phyloP scores from a whole-genome alignment of 345 rosid species.

The Syzygium jambos region DNA sequence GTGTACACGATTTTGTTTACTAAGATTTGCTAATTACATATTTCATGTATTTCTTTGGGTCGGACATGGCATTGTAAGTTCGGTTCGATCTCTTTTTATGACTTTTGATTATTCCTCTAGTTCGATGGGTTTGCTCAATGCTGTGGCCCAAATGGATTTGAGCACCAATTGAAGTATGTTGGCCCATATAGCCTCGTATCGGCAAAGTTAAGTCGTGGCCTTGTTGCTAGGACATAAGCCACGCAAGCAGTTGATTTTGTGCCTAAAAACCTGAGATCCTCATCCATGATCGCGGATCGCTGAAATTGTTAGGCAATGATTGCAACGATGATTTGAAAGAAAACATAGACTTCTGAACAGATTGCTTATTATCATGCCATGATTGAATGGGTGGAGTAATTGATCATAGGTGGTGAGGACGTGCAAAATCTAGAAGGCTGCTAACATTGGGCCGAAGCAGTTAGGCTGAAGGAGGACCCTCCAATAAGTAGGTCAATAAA shows the following conservation, averaged over 20 bases:
- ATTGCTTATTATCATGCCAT: neutral
- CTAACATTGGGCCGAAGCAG: neutral
- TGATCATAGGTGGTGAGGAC: neutral
- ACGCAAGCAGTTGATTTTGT: neutral
- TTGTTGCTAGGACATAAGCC: neutral
- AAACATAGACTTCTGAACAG: neutral
- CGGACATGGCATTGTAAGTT: neutral
- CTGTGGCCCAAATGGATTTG: neutral
- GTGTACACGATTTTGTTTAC: neutral
- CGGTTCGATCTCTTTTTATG: neutral
- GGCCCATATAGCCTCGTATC: neutral
- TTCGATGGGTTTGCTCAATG: neutral
- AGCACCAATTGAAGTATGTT: neutral
- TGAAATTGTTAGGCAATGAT: neutral
- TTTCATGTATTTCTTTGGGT: neutral
- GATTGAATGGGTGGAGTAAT: neutral
- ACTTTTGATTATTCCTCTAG: neutral
- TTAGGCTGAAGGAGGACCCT: neutral
- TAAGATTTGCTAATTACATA: neutral
- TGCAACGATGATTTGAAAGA: neutral
- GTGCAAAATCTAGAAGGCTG: neutral
- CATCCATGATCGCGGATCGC: neutral
- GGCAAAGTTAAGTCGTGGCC: neutral
- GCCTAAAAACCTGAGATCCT: neutral
- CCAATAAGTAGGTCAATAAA: neutral